Evolutionary conservation across 2,329 filamentous ascomycete genomes (phyloP).

Genomic region (Aspergillus ochraceoroseus): DNA sequence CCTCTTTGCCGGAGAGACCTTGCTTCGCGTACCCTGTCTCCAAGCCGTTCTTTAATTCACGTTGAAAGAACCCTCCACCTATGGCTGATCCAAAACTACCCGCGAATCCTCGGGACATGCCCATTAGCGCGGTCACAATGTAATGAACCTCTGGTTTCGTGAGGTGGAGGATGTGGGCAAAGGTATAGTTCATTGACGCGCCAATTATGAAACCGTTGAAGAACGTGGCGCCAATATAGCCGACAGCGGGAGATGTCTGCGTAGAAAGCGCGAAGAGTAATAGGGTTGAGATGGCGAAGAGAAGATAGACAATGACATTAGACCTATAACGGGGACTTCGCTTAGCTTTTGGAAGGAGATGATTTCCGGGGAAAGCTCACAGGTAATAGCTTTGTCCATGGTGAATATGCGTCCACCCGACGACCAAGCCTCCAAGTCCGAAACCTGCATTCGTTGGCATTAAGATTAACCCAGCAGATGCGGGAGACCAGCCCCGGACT

Average conservation of each 20-base stretch:
- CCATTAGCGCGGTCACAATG: conserved; percentile 68
- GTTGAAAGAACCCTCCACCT: conserved; percentile 68
- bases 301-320: conserved; percentile 54
- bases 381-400: conserved; percentile 68
- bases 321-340: conserved; percentile 39
- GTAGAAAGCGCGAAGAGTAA: conserved; percentile 55
- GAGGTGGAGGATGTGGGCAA: conserved; percentile 73
- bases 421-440: conserved; percentile 65
- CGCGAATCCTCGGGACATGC: conserved; percentile 76
- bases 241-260: conserved; percentile 46
- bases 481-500: conserved; percentile 64
- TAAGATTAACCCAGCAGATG: conserved; percentile 67
- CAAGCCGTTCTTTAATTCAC: conserved; percentile 55
- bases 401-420: conserved; percentile 71
- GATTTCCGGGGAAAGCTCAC: conserved; percentile 23
- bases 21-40: conserved; percentile 53
- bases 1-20: conserved; percentile 35
- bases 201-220: conserved; percentile 69
- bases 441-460: conserved; percentile 80
- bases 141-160: conserved; percentile 63
- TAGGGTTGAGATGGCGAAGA: conserved; percentile 60
- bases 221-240: conserved; percentile 60
- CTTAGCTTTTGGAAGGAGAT: background rate
- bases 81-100: conserved; percentile 76
- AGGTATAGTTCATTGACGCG: conserved; percentile 70